Percentiles rank a stretch among this genome's conserved stretches.
phyloP scores from a whole-genome alignment of 148 eudicot genomes.

The Nepenthes mirabilis region DNA sequence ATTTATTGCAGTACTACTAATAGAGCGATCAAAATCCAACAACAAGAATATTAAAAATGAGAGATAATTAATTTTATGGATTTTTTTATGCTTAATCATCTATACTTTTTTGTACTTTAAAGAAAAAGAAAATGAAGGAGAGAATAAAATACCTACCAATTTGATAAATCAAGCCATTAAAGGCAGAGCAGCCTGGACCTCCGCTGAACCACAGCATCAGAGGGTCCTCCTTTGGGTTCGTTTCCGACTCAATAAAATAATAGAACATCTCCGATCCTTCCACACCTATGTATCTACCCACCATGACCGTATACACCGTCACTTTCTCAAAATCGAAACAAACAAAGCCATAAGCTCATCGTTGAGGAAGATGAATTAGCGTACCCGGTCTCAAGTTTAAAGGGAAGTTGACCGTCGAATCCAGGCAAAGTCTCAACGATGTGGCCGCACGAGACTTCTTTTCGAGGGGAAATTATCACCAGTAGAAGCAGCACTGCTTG shows the following conservation, averaged over 20 bases:
- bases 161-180: constrained; percentile 12
- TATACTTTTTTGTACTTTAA: not conserved
- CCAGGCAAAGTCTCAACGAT: not conserved
- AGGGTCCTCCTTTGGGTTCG: constrained; percentile 15
- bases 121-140: not conserved
- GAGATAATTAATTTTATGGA: not conserved
- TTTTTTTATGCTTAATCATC: not conserved
- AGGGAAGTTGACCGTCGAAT: not conserved
- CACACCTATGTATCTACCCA: constrained; percentile 20
- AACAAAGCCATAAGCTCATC: not conserved
- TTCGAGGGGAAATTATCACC: constrained; percentile 1
- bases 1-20: too few species aligned
- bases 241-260: constrained; percentile 27
- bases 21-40: too few species aligned
- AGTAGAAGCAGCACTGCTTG: not conserved
- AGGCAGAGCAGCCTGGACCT: constrained; percentile 31
- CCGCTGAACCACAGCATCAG: constrained; percentile 26
- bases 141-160: constrained; percentile 6
- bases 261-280: constrained; percentile 22
- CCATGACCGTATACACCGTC: not conserved
- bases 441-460: not conserved
- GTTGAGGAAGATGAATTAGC: not conserved
- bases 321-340: not conserved
- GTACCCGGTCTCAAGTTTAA: constrained; percentile 3
- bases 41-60: too few species aligned